Conservation (phyloP, 139 green algal species). For the Desmodesmus armatus region DNA sequence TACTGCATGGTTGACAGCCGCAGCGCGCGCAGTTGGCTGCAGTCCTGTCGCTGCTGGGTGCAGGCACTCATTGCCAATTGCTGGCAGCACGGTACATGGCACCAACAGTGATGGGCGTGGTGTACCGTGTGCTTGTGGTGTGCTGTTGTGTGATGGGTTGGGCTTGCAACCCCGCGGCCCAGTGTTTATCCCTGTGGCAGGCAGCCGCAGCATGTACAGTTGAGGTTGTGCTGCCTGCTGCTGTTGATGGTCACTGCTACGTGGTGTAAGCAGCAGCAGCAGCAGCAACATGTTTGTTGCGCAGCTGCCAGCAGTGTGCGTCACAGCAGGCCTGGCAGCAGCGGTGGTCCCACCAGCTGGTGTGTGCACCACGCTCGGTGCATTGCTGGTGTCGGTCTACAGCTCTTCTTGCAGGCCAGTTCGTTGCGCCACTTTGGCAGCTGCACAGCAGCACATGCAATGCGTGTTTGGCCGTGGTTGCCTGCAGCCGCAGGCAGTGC, state of each 20-base stretch:
- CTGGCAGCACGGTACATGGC: background rate
- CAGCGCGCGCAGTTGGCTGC: background rate
- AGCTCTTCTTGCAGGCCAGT: too few relatives aligned
- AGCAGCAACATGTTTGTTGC: background rate
- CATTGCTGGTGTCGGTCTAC: too few relatives aligned
- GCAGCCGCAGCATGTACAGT: background rate
- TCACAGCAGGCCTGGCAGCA: background rate
- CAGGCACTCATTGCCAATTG: background rate
- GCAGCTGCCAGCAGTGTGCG: too few relatives aligned
- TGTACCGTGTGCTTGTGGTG: too few relatives aligned
- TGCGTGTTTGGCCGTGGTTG: too few relatives aligned
- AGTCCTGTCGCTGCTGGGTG: background rate
- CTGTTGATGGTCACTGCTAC: background rate
- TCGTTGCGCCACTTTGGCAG: background rate
- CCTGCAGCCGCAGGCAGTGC: background rate
- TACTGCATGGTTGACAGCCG: background rate
- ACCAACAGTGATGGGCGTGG: background rate
- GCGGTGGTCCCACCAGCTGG: too few relatives aligned
- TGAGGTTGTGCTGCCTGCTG: background rate
- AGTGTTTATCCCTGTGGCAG: too few relatives aligned
- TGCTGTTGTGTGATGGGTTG: too few relatives aligned
- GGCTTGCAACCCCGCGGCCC: too few relatives aligned
- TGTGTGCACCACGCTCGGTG: too few relatives aligned
- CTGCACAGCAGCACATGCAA: background rate
- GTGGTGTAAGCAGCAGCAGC: background rate